Percentiles rank a stretch among this genome's conserved stretches.
These are phyloP conservation scores for Mallotus nudiflorus DNA, from an alignment of 345 rosid species.

Conservation along the genomic window DNA sequence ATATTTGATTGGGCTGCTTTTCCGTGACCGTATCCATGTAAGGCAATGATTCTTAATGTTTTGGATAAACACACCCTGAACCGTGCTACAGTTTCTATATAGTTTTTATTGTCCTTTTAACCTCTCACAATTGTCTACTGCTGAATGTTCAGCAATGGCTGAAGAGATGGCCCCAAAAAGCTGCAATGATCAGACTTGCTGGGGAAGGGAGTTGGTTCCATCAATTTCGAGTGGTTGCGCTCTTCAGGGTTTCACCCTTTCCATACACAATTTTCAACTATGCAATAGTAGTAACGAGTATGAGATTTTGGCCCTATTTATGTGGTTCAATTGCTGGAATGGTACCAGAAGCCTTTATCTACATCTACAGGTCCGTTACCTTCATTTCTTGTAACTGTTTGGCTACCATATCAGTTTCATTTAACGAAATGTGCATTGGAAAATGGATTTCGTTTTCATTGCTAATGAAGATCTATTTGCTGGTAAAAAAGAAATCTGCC, in stretches of 20 bases:
- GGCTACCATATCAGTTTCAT: neutral
- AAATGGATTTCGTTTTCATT: no score
- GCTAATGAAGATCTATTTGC: no score
- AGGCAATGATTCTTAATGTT: conserved; percentile 17
- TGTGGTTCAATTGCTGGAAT: conserved; percentile 90
- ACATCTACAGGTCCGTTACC: conserved; percentile 73
- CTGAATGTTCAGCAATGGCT: conserved; percentile 75
- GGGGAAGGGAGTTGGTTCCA: conserved; percentile 96
- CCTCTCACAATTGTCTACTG: conserved; percentile 8
- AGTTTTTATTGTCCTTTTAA: neutral
- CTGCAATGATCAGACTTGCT: conserved; percentile 79
- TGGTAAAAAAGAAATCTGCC: no score
- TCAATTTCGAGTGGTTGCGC: conserved; percentile 87
- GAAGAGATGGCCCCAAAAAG: conserved; percentile 88
- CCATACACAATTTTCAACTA: conserved; percentile 98
- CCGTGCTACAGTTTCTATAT: neutral
- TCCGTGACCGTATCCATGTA: conserved; percentile 92
- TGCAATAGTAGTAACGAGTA: conserved; percentile 79
- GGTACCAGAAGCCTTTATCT: conserved; percentile 96
- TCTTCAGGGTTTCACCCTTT: conserved; percentile 92
- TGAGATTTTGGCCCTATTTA: conserved; percentile 90
- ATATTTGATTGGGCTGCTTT: conserved; percentile 69
- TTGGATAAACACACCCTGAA: neutral
- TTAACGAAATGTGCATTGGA: no score
- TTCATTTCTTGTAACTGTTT: neutral